Evolutionary conservation across 2,329 filamentous ascomycete genomes (phyloP).

Genomic region (Elsinoe fawcettii): DNA sequence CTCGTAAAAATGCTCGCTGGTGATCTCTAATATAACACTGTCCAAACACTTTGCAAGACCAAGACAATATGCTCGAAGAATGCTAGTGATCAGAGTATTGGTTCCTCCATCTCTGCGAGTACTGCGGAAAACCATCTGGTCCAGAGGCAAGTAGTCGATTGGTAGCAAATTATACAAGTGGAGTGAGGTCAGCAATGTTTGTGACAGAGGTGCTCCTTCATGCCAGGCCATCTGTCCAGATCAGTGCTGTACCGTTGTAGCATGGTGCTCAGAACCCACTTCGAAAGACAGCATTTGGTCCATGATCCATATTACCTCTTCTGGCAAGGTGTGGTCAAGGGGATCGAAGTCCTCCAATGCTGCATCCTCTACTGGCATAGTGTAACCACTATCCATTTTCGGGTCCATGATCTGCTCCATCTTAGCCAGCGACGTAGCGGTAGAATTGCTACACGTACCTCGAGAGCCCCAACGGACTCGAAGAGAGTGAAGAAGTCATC

Average conservation of each 20-base stretch:
- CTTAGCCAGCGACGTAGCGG: background rate
- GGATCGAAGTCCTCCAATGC: constrained; percentile 54
- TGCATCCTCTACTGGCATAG: constrained; percentile 47
- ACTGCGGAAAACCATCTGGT: constrained; percentile 22
- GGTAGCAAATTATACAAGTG: constrained; percentile 74
- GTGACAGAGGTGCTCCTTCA: constrained; percentile 86
- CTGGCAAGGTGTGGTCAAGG: constrained; percentile 56
- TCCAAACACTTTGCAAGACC: constrained; percentile 76
- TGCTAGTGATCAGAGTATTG: constrained; percentile 46
- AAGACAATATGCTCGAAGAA: constrained; percentile 79
- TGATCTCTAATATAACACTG: constrained; percentile 68
- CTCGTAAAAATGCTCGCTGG: constrained; percentile 85
- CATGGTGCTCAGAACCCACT: constrained; percentile 41
- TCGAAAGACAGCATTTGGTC: constrained; percentile 87
- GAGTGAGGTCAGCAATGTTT: constrained; percentile 86
- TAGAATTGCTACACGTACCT: constrained; percentile 37
- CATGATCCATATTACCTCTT: constrained; percentile 85
- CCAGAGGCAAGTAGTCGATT: constrained; percentile 21
- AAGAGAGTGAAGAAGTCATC: constrained; percentile 92
- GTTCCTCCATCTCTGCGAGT: background rate
- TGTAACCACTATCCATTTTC: constrained; percentile 94
- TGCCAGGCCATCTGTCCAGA: constrained; percentile 82
- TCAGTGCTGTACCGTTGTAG: background rate
- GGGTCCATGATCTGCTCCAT: constrained; percentile 84
- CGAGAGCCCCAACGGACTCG: constrained; percentile 81